A percentile compares a stretch with the other conserved stretches of the same genome.
Conservation (phyloP, 345 rosid genomes). For the Euphorbia peplus region DNA sequence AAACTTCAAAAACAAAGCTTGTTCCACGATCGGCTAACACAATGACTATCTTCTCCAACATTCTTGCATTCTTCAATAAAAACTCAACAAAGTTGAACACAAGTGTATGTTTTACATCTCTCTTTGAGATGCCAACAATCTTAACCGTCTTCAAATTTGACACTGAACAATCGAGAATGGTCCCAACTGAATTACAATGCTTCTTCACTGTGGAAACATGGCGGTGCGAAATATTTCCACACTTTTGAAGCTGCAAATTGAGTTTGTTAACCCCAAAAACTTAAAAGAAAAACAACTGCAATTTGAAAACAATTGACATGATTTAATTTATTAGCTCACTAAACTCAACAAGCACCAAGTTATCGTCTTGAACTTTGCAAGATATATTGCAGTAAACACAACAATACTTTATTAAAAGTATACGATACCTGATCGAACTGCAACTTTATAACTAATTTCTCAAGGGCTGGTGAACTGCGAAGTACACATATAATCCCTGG, state of each 20-base stretch:
- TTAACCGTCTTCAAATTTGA: neutral
- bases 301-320: neutral
- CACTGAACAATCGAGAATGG: neutral
- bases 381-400: neutral
- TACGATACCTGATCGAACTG: neutral
- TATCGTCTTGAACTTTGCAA: too few species aligned
- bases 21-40: too few species aligned
- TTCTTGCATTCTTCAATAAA: too few species aligned
- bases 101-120: too few species aligned
- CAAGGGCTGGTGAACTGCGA: neutral
- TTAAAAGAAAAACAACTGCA: too few species aligned
- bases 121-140: too few species aligned
- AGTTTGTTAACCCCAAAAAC: too few species aligned
- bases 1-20: too few species aligned
- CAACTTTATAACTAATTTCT: neutral
- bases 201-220: neutral
- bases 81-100: too few species aligned
- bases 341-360: neutral
- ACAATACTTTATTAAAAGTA: neutral
- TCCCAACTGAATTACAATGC: neutral
- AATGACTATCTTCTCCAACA: too few species aligned
- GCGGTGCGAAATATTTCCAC: neutral
- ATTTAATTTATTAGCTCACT: too few species aligned
- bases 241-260: neutral
- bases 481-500: neutral